Evolutionary conservation across 495 filamentous ascomycete species (phyloP).

Genomic region (Podospora tetraspora): DNA sequence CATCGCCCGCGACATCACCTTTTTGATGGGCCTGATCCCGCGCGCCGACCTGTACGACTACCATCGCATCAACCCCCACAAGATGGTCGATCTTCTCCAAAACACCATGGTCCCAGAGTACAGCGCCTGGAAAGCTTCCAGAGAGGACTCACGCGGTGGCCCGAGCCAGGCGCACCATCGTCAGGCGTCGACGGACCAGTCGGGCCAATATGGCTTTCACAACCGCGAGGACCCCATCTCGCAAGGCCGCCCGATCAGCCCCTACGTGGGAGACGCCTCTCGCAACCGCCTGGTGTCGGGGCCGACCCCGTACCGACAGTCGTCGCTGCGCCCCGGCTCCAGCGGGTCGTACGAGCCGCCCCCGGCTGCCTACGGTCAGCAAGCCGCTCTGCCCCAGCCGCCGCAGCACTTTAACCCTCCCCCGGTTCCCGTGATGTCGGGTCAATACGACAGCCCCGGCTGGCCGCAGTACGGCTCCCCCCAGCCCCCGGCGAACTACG

Average conservation of each 20-base stretch:
- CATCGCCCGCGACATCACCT: constrained; percentile 74
- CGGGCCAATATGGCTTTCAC: constrained; percentile 25
- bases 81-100: constrained; percentile 68
- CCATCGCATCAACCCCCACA: constrained; percentile 60
- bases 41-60: constrained; percentile 63
- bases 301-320: constrained; percentile 37
- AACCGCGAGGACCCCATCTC: constrained; percentile 38
- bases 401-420: constrained; percentile 15
- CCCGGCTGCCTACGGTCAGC: constrained; percentile 31
- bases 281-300: constrained; percentile 26
- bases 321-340: constrained; percentile 40
- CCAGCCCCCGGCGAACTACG: constrained; percentile 14
- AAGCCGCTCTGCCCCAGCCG: constrained; percentile 11
- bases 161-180: constrained; percentile 37
- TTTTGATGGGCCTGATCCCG: constrained; percentile 79
- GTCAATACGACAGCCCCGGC: background rate
- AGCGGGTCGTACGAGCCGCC: constrained; percentile 44
- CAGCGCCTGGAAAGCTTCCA: constrained; percentile 37
- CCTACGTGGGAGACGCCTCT: constrained; percentile 25
- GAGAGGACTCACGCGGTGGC: constrained; percentile 18
- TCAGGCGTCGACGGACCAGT: constrained; percentile 34
- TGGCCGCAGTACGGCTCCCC: constrained; percentile 14
- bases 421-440: constrained; percentile 4
- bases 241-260: constrained; percentile 35
- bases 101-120: constrained; percentile 59